Conservation (phyloP, 352 stramenopile species). For the Thalassiosira exigua region DNA sequence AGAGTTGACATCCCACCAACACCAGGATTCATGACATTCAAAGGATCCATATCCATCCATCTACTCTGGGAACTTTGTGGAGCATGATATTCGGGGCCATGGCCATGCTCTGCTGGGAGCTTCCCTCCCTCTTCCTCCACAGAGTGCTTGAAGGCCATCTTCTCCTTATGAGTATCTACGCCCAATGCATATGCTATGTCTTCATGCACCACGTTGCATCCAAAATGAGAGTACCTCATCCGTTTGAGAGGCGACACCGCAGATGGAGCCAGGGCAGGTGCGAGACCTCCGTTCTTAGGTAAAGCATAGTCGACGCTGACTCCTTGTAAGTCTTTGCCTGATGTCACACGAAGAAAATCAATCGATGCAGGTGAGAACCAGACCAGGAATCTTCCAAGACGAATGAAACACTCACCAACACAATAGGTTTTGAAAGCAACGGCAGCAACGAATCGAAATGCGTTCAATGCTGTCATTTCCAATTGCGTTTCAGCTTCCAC, state of each 20-base stretch:
- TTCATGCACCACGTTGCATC: constrained; percentile 83
- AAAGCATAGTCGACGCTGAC: constrained; percentile 80
- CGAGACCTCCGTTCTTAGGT: constrained; percentile 61
- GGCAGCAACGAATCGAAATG: constrained; percentile 81
- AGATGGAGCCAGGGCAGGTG: constrained; percentile 38
- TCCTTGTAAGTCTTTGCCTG: constrained; percentile 75
- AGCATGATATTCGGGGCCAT: constrained; percentile 81
- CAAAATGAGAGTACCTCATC: constrained; percentile 84
- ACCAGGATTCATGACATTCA: constrained; percentile 83
- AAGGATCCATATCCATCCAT: constrained; percentile 81
- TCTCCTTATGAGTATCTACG: constrained; percentile 71
- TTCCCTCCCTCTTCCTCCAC: constrained; percentile 66
- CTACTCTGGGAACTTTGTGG: constrained; percentile 65
- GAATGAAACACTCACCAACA: constrained; percentile 72
- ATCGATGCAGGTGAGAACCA: too few relatives aligned
- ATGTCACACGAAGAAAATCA: too few relatives aligned
- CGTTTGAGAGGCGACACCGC: constrained; percentile 63
- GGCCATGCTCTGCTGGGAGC: constrained; percentile 78
- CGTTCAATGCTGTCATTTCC: constrained; percentile 59
- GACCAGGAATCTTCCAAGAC: too few relatives aligned
- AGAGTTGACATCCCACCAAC: constrained; percentile 66
- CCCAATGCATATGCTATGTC: constrained; percentile 72
- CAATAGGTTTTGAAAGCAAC: constrained; percentile 79
- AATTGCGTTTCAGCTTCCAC: constrained; percentile 55
- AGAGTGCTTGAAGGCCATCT: constrained; percentile 73